Evolutionary conservation across 2,329 filamentous ascomycete species (phyloP), one percentile per base, ranked within the genome.

Genomic region (Epichloe glyceriae): DNA sequence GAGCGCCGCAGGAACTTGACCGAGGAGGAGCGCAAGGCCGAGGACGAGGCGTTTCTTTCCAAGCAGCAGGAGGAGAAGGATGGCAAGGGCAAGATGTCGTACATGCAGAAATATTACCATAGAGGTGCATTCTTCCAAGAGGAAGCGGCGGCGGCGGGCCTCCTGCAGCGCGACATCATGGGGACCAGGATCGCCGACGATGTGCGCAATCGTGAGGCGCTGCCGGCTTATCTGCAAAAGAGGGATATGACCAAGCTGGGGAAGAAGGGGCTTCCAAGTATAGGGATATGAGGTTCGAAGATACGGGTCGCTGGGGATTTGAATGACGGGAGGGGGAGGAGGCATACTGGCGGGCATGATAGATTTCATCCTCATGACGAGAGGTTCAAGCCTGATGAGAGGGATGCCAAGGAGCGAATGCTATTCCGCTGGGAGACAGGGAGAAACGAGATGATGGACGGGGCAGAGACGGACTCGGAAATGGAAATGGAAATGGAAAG

Each of bases 41-140:
- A 98, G 65, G 93, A 98, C 66, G 79, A 82, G 42, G 86, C 78
- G 47, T 87, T 81, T 65, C 71, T 97, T 17, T 82, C 83, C 1
- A 74, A 76, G 57, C 91, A 97, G 67, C 81, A 85, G 58, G 85
- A 86, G 55, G 89, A 95, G 55, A 86, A 87, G 60, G 82, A 86
- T 54, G 68, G 74, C 47, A 83, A 85, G 54, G 88, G 88, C 49
- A 85, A 91, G 68, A 88, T 93, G 75, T 79, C 79, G 2, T 96
- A 82, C 66, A 88, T 97, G 86, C 90, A 96, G 63, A 89, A 90
- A 64, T 98, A 97, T 71, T 90, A 88, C 68, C 93, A 98, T 74
- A 91, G 90, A 70, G 93, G 93, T 46, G 93, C 93, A 15, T 98
- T 97, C 72, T 97, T 88, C 73, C 86, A 85, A 57, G 88, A 90